Evolutionary conservation across 169 alveolate genomes (phyloP).

Genomic region (Plasmodium inui): DNA sequence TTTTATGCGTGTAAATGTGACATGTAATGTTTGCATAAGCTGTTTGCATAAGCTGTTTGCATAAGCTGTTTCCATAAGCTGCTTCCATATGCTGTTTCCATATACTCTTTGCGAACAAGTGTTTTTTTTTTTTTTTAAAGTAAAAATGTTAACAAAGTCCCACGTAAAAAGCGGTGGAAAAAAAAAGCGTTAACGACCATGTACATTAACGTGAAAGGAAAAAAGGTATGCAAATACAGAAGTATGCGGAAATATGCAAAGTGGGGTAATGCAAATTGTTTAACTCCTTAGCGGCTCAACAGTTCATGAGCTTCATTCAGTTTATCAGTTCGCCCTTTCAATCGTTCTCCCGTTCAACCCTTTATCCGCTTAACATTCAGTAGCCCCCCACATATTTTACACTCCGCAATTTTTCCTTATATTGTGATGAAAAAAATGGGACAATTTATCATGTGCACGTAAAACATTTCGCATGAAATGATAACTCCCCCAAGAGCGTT

Average conservation of each 20-base stretch:
- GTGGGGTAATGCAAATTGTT: neutral
- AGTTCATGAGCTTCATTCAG: neutral
- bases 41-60: too few relatives aligned
- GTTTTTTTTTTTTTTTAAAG: neutral
- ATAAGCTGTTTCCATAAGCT: neutral
- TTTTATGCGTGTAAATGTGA: neutral
- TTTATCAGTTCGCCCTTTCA: neutral
- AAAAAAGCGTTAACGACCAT: neutral
- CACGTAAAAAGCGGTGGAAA: neutral
- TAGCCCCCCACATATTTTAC: neutral
- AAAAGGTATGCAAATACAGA: neutral
- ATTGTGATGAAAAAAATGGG: neutral
- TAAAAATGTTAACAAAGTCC: conserved; percentile 15
- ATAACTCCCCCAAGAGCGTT: neutral
- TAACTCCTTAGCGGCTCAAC: neutral
- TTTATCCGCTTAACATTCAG: neutral
- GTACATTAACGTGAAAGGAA: neutral
- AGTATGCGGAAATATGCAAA: neutral
- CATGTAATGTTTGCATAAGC: neutral
- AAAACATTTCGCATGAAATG: neutral
- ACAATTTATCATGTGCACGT: neutral
- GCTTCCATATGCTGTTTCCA: neutral
- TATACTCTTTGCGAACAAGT: neutral
- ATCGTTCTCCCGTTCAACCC: neutral
- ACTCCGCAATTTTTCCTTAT: neutral